Conservation (phyloP, 2,329 filamentous ascomycete species). For the Domatiomyces globalis region DNA sequence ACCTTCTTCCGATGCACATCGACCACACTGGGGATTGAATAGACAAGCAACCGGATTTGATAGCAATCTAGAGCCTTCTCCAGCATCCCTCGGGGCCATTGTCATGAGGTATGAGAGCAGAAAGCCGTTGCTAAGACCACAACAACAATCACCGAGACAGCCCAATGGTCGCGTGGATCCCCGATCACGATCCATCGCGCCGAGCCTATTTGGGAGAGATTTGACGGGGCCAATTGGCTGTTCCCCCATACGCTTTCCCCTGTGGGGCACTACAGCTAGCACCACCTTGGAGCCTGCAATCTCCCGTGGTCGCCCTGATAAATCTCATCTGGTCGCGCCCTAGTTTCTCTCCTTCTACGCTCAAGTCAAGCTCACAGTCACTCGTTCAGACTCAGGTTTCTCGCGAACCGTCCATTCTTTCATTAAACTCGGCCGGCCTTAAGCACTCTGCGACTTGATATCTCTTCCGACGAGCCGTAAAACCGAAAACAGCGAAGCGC, state of each 20-base stretch:
- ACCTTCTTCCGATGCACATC: no score
- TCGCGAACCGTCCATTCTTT: not conserved
- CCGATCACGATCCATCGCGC: not conserved
- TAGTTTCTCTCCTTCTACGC: not conserved
- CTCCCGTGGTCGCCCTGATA: not conserved
- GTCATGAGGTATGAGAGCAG: not conserved
- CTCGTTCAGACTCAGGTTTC: not conserved
- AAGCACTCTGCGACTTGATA: not conserved
- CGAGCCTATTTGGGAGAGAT: not conserved
- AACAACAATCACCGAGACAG: not conserved
- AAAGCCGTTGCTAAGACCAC: not conserved
- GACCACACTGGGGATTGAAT: no score
- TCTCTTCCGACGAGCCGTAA: not conserved
- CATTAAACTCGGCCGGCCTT: not conserved
- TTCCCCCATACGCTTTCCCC: not conserved
- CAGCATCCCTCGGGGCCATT: no score
- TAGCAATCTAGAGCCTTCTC: no score
- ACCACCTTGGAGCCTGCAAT: not conserved
- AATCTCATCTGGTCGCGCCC: not conserved
- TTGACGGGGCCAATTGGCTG: not conserved
- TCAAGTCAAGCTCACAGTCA: not conserved
- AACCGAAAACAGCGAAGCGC: not conserved
- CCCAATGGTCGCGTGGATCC: not conserved
- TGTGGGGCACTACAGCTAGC: not conserved
- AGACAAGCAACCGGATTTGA: no score